Evolutionary conservation across 129 eudicot genomes (phyloP), one percentile per base, ranked within the genome.

Genomic region (Centaurea solstitialis): DNA sequence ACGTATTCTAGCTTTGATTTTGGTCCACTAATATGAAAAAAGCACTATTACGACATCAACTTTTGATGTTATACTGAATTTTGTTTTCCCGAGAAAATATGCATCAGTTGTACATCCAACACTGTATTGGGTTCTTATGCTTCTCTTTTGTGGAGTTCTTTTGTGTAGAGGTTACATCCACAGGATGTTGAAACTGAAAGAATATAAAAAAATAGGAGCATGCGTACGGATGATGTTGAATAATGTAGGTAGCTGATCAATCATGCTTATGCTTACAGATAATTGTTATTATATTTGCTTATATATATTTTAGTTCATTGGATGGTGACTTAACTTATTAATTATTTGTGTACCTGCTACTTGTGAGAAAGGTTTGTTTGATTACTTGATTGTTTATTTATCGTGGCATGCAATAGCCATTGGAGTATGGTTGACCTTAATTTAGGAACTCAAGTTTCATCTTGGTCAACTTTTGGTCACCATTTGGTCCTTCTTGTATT

Each of bases 171-270:
- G 30, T 20, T 33, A 61, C 71, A 61, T 61, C 38, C 47, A 74
- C 41, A 10, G 61, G 79, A 75, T 75, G 45, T 75, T 75, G 30
- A 59, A 47, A 50, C 47, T 74, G 23, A 26, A 59, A 59, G 28
- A 75, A 22, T 24, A 15, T 75, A 59, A 57, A 18, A 57, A 23
- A 57, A 35, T 30, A 57, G 21, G 21, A 75, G 62, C 61, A 18
- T 75, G 70, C 50, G 11, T 75, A 75, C 53, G 22, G 10, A 35
- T 75, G 50, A 57, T 50, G 28, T 28, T 53, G 78, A 74, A 53
- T 75, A 75, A 57, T n/a, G 2, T 57, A 28, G 18, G 4, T 75
- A 53, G 28, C 9, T 33, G 47, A 37, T 75, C 9, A 75, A 75
- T 75, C 30, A 28, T 75, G 78, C 69, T 4, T 50, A 74, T 74